Evolutionary conservation across 2,329 filamentous ascomycete genomes (phyloP).

Genomic region (Cladophialophora psammophila): DNA sequence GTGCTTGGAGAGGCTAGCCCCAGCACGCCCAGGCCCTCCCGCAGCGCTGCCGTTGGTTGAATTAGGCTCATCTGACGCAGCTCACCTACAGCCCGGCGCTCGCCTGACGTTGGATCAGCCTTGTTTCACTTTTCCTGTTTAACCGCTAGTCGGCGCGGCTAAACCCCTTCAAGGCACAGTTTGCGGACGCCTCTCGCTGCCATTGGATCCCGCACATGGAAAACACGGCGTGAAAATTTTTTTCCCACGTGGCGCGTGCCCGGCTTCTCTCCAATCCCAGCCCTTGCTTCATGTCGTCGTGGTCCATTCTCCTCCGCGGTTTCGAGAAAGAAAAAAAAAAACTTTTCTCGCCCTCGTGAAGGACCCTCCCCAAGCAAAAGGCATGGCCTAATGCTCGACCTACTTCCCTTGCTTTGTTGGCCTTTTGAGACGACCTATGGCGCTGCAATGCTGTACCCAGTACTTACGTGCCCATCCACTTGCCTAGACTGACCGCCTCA

Average conservation of each 20-base stretch:
- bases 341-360: slow-evolving; percentile 10
- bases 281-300: not conserved
- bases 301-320: slow-evolving; percentile 6
- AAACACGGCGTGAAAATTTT: slow-evolving; percentile 36
- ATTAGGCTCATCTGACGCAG: slow-evolving; percentile 34
- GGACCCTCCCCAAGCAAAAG: not conserved
- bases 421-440: not conserved
- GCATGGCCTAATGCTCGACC: not conserved
- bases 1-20: not conserved
- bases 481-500: slow-evolving; percentile 13
- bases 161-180: slow-evolving; percentile 26
- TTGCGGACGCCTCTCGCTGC: slow-evolving; percentile 18
- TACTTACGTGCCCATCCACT: not conserved
- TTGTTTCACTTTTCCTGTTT: slow-evolving; percentile 30
- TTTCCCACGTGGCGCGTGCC: slow-evolving; percentile 32
- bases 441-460: not conserved
- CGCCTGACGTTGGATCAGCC: slow-evolving; percentile 41
- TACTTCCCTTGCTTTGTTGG: not conserved
- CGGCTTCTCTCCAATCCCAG: slow-evolving; percentile 15
- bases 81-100: slow-evolving; percentile 21
- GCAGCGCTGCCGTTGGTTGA: slow-evolving; percentile 22
- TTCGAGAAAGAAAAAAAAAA: slow-evolving; percentile 15
- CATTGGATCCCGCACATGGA: slow-evolving; percentile 37
- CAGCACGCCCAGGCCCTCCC: slow-evolving; percentile 12
- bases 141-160: slow-evolving; percentile 12